Evolutionary conservation across 192 early-diverging fungal species (phyloP).

Genomic region (Polychytrium aggregatum): DNA sequence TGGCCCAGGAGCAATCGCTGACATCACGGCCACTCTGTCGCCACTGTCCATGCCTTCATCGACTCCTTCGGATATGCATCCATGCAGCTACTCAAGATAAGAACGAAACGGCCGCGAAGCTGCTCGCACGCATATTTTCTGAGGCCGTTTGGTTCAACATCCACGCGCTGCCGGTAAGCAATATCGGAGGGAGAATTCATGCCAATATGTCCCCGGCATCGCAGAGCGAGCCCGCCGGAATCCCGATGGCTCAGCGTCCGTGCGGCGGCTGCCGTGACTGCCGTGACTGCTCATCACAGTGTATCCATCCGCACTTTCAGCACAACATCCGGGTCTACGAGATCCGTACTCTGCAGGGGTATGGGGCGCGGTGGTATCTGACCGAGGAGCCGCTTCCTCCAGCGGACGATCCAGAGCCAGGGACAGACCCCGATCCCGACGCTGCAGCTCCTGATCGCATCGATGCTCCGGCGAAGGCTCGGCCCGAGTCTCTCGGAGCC

Average conservation of each 20-base stretch:
- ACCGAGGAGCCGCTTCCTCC: too few species aligned
- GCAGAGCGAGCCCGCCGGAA: too few species aligned
- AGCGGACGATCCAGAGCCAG: too few species aligned
- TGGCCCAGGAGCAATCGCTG: too few species aligned
- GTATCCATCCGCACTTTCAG: constrained; percentile 1
- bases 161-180: constrained; percentile 6
- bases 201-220: too few species aligned
- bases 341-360: constrained; percentile 4
- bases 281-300: too few species aligned
- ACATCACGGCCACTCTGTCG: too few species aligned
- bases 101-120: background rate
- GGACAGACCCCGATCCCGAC: background rate
- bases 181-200: too few species aligned
- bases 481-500: background rate
- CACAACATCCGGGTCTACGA: constrained; percentile 11
- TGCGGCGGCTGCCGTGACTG: too few species aligned
- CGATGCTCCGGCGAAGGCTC: background rate
- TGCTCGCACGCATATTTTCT: constrained; percentile 5
- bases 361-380: constrained; percentile 12
- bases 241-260: too few species aligned
- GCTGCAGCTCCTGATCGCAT: background rate
- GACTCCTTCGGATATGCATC: constrained; percentile 13
- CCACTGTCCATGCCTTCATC: too few species aligned
- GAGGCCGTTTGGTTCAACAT: constrained; percentile 12
- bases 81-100: constrained; percentile 9